Evolutionary conservation across 1,139 yeast species (phyloP), one percentile per base, ranked within the genome.

Genomic region (Lodderomyces metapsilosis): DNA sequence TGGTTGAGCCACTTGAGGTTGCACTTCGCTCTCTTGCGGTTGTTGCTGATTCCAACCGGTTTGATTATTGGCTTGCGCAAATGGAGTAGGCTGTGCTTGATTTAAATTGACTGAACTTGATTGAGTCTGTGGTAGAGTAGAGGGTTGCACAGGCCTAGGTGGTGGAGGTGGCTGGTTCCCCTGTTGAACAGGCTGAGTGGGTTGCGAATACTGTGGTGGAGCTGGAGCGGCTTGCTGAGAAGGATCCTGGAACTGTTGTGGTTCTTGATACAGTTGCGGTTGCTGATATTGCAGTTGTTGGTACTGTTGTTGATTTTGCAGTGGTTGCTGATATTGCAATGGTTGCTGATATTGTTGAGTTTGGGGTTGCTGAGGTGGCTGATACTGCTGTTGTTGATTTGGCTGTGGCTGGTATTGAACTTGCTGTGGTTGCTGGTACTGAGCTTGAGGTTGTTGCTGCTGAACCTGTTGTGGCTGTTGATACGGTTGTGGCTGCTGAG

Each of bases 291-390:
- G 56, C 25, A 34, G 32, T 34, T 45, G 16, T n/a, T n/a, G n/a
- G n/a, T n/a, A n/a, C n/a, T n/a, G 50, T 17, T 18, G 43, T 30
- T 27, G 39, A 22, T 27, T 39, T 13, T 35, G 39, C 24, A 18
- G 48, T 13, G 36, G 42, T 23, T 27, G 48, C 17, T 41, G 54
- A 5, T 43, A 46, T 28, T 47, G 49, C 32, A 24, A 17, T 31
- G 38, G 48, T 13, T 41, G 49, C 20, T 42, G 52, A 13, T 39
- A 43, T n/a, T n/a, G n/a, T n/a, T n/a, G n/a, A n/a, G n/a, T n/a
- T n/a, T n/a, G n/a, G n/a, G n/a, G n/a, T n/a, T n/a, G n/a, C n/a
- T n/a, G n/a, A n/a, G n/a, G n/a, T n/a, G n/a, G n/a, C n/a, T n/a
- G n/a, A n/a, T n/a, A n/a, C n/a, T n/a, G n/a, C n/a, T n/a, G n/a